Conservation (phyloP, 768 basidiomycete species). For the Nidularia pulvinata region DNA sequence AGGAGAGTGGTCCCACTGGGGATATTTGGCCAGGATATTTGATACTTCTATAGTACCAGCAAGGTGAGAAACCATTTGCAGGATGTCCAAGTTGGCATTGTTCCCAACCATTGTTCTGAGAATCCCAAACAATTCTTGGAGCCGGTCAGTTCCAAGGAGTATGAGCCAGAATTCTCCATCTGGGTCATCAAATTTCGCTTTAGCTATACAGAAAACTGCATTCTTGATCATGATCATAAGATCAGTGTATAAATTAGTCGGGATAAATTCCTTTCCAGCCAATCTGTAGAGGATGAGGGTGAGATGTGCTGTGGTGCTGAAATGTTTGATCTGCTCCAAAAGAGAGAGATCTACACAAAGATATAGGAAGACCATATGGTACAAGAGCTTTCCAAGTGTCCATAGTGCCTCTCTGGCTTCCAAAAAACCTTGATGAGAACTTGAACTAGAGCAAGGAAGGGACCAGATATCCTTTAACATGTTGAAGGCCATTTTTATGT, state of each 20-base stretch:
- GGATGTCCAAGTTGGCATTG: slow-evolving; percentile 20
- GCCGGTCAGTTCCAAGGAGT: slow-evolving; percentile 32
- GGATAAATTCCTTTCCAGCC: slow-evolving; percentile 16
- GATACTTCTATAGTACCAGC: slow-evolving; percentile 25
- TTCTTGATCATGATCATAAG: slow-evolving; percentile 23
- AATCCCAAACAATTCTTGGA: slow-evolving; percentile 31
- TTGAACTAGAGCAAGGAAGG: slow-evolving; percentile 3
- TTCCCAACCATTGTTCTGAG: slow-evolving; percentile 30
- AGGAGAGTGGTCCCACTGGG: slow-evolving; percentile 35
- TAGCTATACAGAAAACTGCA: slow-evolving; percentile 25
- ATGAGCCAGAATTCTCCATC: slow-evolving; percentile 27
- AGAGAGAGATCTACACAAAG: slow-evolving; percentile 18
- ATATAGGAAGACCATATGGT: slow-evolving; percentile 21
- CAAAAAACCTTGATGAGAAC: slow-evolving; percentile 4
- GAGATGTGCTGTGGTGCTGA: slow-evolving; percentile 22
- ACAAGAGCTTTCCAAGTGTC: slow-evolving; percentile 11
- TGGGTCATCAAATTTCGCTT: slow-evolving; percentile 25
- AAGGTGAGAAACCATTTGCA: slow-evolving; percentile 21
- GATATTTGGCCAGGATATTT: slow-evolving; percentile 31
- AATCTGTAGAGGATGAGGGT: slow-evolving; percentile 11
- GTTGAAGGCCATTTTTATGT: slow-evolving; percentile 18
- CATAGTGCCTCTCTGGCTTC: slow-evolving; percentile 7
- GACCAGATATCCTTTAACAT: slow-evolving; percentile 17
- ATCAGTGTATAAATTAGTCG: slow-evolving; percentile 21
- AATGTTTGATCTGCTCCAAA: slow-evolving; percentile 19